Conservation (phyloP, 2,329 filamentous ascomycete species). For the Sarocladium brachiariae region DNA sequence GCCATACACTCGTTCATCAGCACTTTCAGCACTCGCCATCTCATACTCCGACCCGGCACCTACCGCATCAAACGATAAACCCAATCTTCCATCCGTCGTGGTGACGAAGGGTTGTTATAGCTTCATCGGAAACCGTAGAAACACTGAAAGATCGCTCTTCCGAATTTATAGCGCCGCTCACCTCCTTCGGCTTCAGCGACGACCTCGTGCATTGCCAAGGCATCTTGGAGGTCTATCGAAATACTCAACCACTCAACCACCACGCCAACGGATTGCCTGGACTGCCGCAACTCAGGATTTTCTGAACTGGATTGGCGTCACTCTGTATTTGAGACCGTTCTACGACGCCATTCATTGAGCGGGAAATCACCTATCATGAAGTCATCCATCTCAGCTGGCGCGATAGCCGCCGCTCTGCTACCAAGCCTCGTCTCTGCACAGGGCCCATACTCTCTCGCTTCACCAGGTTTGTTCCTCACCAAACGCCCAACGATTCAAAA, state of each 20-base stretch:
- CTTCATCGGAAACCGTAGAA: neutral
- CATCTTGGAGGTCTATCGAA: too few species aligned
- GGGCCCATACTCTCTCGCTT: slow-evolving; percentile 19
- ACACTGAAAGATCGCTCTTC: neutral
- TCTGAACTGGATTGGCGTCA: too few species aligned
- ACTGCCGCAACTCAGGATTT: too few species aligned
- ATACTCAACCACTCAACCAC: too few species aligned
- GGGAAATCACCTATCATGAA: neutral
- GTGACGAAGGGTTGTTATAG: neutral
- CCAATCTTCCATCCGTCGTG: neutral
- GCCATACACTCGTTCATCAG: neutral
- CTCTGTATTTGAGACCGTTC: neutral
- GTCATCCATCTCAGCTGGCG: neutral
- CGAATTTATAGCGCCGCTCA: too few species aligned
- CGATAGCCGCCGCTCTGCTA: neutral
- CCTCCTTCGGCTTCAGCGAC: too few species aligned
- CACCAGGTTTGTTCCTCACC: slow-evolving; percentile 14
- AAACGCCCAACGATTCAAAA: neutral
- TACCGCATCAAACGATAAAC: neutral
- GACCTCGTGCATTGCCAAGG: too few species aligned
- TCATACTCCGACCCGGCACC: neutral
- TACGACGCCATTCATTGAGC: neutral
- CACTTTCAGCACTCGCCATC: neutral
- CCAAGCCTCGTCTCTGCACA: slow-evolving; percentile 14
- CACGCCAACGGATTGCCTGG: too few species aligned